Base-by-base conservation (phyloP, 106 monocot genomes). In the Hemerocallis citrina region DNA sequence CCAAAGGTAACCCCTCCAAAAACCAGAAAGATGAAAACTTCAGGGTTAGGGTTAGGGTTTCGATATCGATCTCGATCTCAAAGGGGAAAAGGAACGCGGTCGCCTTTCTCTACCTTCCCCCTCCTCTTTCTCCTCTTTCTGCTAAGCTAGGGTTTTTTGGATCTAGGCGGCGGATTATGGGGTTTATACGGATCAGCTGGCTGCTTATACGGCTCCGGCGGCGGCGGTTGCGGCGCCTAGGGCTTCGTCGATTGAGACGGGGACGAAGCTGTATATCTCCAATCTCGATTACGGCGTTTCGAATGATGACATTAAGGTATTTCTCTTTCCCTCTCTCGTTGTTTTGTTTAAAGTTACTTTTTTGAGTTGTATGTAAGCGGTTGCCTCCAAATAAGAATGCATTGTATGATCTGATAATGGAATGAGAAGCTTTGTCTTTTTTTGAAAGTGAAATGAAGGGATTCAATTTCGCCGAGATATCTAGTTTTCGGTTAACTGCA, bases 201-300 rank as follows among this genome's bases (percentile, higher is more conserved):
- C 61, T 7, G 73, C 55, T 28, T 48, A 37, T 57, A 27, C 69
- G 12, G 29, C 31, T 39, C 38, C 65, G 7, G 39, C 22, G 34
- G 49, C 60, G 7, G 33, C 71, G 8, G 24, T 34, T 36, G 35
- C 65, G 8, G 35, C 19, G 37, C 42, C 55, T 10, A 75, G 68
- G 69, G 69, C 61, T 40, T 59, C 76, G 7, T 57, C 84, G 7
- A 73, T 90, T 9, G 89, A 90, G 63, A 85, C 85, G n/a, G 89
- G 89, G 31, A 85, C 81, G 15, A 90, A 90, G 79, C 75, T 90
- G 13, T 90, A 90, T 71, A 79, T 90, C 36, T 90, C 89, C 31
- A 88, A 88, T 66, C 55, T 88, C 28, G 83, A 88, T 34, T 88
- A 83, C 22, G 83, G 83, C 1, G 83, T 88, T 20, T 83, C 83